Conservation (phyloP, 345 rosid species). For the Leavenworthia alabamica region DNA sequence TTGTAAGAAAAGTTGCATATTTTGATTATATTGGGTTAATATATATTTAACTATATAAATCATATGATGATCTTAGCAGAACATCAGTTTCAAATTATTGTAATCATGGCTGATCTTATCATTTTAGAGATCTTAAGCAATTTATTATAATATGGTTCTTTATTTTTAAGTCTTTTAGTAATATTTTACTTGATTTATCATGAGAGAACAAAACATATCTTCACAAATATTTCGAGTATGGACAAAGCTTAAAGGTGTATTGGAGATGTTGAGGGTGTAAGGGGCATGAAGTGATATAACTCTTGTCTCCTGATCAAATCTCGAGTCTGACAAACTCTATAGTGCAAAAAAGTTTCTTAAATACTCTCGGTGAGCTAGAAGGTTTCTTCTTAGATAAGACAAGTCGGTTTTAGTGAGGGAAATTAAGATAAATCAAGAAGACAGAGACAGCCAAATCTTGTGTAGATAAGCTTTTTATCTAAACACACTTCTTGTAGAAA, state of each 20-base stretch:
- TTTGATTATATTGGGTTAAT: conserved; percentile 16
- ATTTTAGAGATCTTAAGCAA: background rate
- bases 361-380: background rate
- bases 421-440: no score
- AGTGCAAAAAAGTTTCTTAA: background rate
- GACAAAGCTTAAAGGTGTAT: background rate
- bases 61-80: background rate
- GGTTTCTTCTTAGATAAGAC: background rate
- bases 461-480: no score
- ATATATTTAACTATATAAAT: background rate
- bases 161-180: background rate
- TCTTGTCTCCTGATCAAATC: background rate
- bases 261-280: background rate
- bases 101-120: background rate
- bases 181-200: background rate
- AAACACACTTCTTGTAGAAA: no score
- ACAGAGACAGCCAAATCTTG: no score
- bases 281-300: background rate
- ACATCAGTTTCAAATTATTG: background rate
- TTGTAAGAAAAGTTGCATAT: conserved; percentile 16
- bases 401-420: no score
- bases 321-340: background rate
- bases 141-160: background rate
- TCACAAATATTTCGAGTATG: background rate
- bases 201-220: background rate